Evolutionary conservation across 2,329 filamentous ascomycete genomes (phyloP).

Genomic region (Gliomastix tumulicola): DNA sequence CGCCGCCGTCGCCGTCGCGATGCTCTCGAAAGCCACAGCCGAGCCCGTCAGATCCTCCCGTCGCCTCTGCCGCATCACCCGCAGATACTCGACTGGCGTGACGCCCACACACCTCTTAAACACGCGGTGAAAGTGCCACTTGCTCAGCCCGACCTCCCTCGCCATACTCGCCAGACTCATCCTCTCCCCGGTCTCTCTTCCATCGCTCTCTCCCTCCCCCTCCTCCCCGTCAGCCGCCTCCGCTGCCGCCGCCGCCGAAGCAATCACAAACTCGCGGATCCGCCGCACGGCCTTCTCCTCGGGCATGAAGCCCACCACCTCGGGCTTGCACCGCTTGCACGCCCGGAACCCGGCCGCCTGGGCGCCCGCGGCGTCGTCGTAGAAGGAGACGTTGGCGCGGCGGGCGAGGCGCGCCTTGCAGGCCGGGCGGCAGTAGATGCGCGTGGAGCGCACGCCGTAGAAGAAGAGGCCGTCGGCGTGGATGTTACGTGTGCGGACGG

Average conservation of each 20-base stretch:
- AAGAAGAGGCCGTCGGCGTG: constrained; percentile 30
- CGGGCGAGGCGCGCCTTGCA: constrained; percentile 55
- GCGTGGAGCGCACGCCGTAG: constrained; percentile 35
- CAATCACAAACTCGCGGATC: constrained; percentile 24
- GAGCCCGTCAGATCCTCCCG: no score
- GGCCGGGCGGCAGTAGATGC: constrained; percentile 52
- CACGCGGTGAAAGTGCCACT: constrained; percentile 51
- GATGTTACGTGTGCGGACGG: constrained; percentile 24
- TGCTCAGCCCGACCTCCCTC: constrained; percentile 41
- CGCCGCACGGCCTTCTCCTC: constrained; percentile 34
- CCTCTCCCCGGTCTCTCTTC: constrained; percentile 3
- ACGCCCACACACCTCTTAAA: constrained; percentile 48
- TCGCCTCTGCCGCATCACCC: constrained; percentile 3
- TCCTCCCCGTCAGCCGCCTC: constrained; percentile 13
- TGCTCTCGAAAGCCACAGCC: no score
- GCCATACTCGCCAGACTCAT: constrained; percentile 39
- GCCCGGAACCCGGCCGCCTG: constrained; percentile 40
- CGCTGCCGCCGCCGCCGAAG: background rate
- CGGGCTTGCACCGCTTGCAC: constrained; percentile 50
- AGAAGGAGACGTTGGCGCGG: constrained; percentile 53
- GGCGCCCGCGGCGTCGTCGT: constrained; percentile 35
- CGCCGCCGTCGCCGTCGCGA: no score
- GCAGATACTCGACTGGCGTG: constrained; percentile 31
- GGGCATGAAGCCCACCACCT: constrained; percentile 29
- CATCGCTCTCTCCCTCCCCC: background rate